These are phyloP conservation scores for Melampsora americana DNA, from an alignment of 1,284 basidiomycete species.

Conservation along the genomic window DNA sequence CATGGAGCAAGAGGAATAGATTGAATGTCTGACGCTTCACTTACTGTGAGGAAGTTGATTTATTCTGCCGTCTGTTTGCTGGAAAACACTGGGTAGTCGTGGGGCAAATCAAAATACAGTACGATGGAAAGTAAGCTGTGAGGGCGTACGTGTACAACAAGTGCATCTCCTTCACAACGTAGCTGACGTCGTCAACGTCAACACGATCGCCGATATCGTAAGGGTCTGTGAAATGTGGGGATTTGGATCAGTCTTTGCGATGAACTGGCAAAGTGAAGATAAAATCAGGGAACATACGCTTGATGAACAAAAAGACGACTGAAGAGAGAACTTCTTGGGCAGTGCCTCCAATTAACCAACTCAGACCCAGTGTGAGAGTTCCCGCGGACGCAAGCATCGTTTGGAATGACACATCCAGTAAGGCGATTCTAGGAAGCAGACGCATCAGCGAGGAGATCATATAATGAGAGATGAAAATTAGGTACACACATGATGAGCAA, in stretches of 20 bases:
- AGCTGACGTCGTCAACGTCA: slow-evolving; percentile 60
- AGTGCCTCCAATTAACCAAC: slow-evolving; percentile 78
- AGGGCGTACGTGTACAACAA: slow-evolving; percentile 65
- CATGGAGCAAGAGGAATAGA: not conserved
- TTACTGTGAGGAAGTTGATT: slow-evolving; percentile 66
- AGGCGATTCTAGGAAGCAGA: slow-evolving; percentile 45
- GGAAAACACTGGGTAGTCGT: slow-evolving; percentile 53
- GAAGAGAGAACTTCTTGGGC: slow-evolving; percentile 60
- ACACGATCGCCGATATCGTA: slow-evolving; percentile 85
- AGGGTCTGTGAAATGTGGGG: slow-evolving; percentile 59
- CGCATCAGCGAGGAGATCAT: not conserved
- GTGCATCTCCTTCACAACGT: slow-evolving; percentile 82
- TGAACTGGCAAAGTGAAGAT: too few relatives aligned
- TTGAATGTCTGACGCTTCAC: not conserved
- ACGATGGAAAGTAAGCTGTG: slow-evolving; percentile 31
- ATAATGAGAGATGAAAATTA: not conserved
- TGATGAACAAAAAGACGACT: slow-evolving; percentile 82
- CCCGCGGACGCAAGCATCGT: slow-evolving; percentile 62
- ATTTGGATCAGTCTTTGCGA: not conserved
- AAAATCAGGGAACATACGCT: slow-evolving; percentile 51
- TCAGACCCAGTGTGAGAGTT: slow-evolving; percentile 75
- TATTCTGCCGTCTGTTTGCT: slow-evolving; percentile 56
- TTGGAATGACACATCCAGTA: slow-evolving; percentile 51
- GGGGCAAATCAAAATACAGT: not conserved
- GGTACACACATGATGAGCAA: slow-evolving; percentile 48